Conservation (phyloP, 495 filamentous ascomycete species). For the Endocarpon pusillum region DNA sequence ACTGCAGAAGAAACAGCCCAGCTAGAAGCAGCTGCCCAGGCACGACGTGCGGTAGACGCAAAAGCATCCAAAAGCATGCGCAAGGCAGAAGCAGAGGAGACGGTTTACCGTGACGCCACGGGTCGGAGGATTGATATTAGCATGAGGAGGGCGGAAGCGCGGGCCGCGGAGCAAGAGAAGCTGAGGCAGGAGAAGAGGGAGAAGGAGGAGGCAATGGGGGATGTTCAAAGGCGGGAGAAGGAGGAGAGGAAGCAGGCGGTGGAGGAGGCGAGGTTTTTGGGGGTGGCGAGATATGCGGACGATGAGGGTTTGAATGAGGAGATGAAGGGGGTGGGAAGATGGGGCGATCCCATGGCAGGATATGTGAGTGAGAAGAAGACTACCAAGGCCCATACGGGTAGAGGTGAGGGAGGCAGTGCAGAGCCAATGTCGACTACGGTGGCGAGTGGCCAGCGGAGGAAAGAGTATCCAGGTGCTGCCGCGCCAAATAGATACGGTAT, state of each 20-base stretch:
- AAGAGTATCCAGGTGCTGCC: constrained; percentile 66
- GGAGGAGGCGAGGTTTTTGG: constrained; percentile 63
- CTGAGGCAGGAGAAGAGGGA: constrained; percentile 41
- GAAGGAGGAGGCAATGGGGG: constrained; percentile 54
- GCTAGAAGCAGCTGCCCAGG: constrained; percentile 60
- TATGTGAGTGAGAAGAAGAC: constrained; percentile 45
- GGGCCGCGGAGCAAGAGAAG: constrained; percentile 55
- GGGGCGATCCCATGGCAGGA: constrained; percentile 84
- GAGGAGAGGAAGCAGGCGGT: constrained; percentile 43
- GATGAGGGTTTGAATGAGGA: constrained; percentile 75
- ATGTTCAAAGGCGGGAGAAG: constrained; percentile 53
- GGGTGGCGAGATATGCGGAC: constrained; percentile 59
- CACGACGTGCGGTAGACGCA: constrained; percentile 24
- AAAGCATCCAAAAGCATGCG: constrained; percentile 6
- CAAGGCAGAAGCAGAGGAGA: constrained; percentile 40
- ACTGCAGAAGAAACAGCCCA: constrained; percentile 57
- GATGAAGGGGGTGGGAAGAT: constrained; percentile 53
- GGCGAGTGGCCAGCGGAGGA: too few relatives aligned
- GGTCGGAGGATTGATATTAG: constrained; percentile 81
- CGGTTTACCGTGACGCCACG: constrained; percentile 84
- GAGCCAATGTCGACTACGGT: too few relatives aligned
- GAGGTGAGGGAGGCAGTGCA: constrained; percentile 33
- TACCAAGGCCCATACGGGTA: constrained; percentile 3
- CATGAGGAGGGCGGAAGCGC: constrained; percentile 74
- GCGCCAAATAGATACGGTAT: constrained; percentile 92